Base-by-base conservation (phyloP, 108 stramenopile genomes). In the Poteriospumella lacustris region DNA sequence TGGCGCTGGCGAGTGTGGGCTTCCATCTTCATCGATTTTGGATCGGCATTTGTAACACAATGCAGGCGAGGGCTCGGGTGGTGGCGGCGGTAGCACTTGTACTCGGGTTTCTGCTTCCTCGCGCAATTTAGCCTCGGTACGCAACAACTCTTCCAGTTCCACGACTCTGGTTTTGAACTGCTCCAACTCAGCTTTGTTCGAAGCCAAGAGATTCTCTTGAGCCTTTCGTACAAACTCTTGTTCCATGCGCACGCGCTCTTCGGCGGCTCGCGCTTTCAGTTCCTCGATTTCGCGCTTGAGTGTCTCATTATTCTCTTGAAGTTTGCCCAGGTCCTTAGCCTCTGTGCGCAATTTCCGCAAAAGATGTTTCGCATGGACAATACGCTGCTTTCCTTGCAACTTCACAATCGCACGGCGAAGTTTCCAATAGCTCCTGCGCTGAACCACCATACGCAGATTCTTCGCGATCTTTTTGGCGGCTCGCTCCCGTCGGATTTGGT, bases 271-370 rank as follows among this genome's bases (percentile, higher is more conserved):
- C 31, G 12, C 40, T 3, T 39, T 31, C 19, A 76, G 58, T 3
- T 34, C 58, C 38, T 76, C 76, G 38, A 76, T 76, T 19, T 76
- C 76, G 15, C 26, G 33, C 58, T 76, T 76, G n/a, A 76, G 58
- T 5, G 2, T n/a, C 24, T 76, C 76, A 44, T 76, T 76, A 19
- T 39, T 76, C 39, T 76, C 33, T 29, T 76, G 76, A 19, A 58
- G 69, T 80, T 59, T 91, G 86, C 2, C 70, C 33, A 73, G 33
- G 42, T 73, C 70, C 31, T 73, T 73, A 5, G 70, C 70, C 15
- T 15, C 70, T 9, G 36, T 33, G 15, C 31, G 12, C 3, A 73
- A 33, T 26, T 73, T 3, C 41, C 36, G 26, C 42, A 73, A 56
- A 28, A 26, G 19, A 26, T n/a, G 3, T 38, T 73, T 73, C 9